Conservation (phyloP, 2,329 filamentous ascomycete genomes). For the Drechslera avenae region DNA sequence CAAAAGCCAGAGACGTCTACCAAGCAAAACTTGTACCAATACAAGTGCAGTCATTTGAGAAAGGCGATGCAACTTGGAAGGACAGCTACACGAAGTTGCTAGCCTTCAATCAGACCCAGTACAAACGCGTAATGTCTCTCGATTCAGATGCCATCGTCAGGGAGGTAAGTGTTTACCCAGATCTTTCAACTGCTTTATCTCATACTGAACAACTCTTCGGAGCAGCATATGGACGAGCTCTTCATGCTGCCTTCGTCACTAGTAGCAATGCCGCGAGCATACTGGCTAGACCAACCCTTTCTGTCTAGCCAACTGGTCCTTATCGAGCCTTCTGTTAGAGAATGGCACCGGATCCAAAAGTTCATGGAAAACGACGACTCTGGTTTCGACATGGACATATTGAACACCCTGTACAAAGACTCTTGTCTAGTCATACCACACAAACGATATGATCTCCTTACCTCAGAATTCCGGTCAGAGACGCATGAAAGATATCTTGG, state of each 20-base stretch:
- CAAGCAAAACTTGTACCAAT: slow-evolving; percentile 53
- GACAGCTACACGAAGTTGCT: slow-evolving; percentile 68
- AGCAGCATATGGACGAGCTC: slow-evolving; percentile 67
- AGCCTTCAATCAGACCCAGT: slow-evolving; percentile 67
- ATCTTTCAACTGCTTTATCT: no score
- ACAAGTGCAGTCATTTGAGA: slow-evolving; percentile 35
- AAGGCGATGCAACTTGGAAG: slow-evolving; percentile 58
- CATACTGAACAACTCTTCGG: no score
- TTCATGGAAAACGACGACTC: no score
- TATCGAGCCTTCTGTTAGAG: no score
- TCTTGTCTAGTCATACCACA: no score
- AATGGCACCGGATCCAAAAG: no score
- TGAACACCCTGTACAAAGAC: no score
- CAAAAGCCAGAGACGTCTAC: slow-evolving; percentile 52
- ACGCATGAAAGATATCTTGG: no score
- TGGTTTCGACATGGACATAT: no score
- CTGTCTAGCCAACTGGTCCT: no score
- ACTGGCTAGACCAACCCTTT: slow-evolving; percentile 55
- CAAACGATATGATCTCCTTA: no score
- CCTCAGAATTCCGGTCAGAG: no score
- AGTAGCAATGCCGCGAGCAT: slow-evolving; percentile 71
- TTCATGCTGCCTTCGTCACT: slow-evolving; percentile 65
- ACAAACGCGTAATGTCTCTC: slow-evolving; percentile 58
- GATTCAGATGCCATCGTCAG: slow-evolving; percentile 67
- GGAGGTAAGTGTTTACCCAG: slow-evolving; percentile 7